A percentile compares a stretch with the other conserved stretches of the same genome.
Conservation (phyloP, 257 asterid genomes). For the Nicotiana undulata region DNA sequence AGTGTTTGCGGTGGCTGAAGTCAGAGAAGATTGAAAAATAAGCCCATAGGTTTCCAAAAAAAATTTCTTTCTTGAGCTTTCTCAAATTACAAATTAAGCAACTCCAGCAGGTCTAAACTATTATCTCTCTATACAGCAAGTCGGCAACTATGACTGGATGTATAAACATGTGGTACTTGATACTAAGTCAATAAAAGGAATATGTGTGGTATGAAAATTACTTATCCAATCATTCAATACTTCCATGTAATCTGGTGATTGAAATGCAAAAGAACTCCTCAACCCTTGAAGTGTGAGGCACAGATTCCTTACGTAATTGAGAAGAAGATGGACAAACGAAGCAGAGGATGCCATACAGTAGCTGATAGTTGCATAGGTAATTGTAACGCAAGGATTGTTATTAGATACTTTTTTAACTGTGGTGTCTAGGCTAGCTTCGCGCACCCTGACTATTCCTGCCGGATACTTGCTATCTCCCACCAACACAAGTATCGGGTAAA, state of each 20-base stretch:
- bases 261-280: background rate
- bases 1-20: background rate
- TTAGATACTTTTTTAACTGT: background rate
- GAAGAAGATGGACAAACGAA: background rate
- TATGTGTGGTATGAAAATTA: background rate
- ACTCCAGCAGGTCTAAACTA: too few relatives aligned
- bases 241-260: background rate
- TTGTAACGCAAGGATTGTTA: background rate
- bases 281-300: background rate
- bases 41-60: too few relatives aligned
- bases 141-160: too few relatives aligned
- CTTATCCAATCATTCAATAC: background rate
- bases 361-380: background rate
- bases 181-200: too few relatives aligned
- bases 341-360: background rate
- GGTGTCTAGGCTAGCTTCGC: background rate
- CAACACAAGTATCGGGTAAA: background rate
- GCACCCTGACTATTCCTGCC: background rate
- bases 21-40: background rate
- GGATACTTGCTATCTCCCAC: background rate
- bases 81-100: background rate
- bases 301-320: background rate
- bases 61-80: background rate
- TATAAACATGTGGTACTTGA: too few relatives aligned
- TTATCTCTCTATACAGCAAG: too few relatives aligned